Percentiles rank a stretch among this genome's conserved stretches.
Conservation (phyloP, 441 rosid species). For the Aleurites moluccanus region DNA sequence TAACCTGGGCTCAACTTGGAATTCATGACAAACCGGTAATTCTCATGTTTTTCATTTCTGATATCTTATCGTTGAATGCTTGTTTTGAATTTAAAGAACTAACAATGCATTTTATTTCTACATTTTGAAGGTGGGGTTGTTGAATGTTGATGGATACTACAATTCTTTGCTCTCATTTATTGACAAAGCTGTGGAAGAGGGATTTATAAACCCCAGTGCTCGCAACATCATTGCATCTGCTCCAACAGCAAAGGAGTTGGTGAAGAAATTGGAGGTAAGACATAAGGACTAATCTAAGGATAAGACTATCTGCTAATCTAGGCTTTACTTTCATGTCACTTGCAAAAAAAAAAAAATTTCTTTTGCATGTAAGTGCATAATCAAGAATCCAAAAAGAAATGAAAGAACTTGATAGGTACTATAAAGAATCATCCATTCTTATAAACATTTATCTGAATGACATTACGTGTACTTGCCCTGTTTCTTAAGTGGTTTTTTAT, state of each 20-base stretch:
- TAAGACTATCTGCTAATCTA: not conserved
- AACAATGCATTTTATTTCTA: constrained; percentile 17
- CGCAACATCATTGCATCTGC: constrained; percentile 86
- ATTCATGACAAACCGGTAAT: constrained; percentile 95
- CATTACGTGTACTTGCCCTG: too few species aligned
- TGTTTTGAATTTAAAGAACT: constrained; percentile 1
- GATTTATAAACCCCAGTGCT: constrained; percentile 74
- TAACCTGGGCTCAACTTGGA: constrained; percentile 96
- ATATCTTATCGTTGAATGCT: constrained; percentile 3
- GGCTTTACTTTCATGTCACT: not conserved
- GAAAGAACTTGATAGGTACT: not conserved
- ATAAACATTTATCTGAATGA: not conserved
- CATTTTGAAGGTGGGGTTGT: constrained; percentile 72
- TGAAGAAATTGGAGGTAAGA: constrained; percentile 80
- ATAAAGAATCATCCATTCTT: not conserved
- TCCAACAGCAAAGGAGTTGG: constrained; percentile 71
- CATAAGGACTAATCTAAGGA: constrained; percentile 37
- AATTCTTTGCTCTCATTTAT: constrained; percentile 78
- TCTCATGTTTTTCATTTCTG: not conserved
- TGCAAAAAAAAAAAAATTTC: not conserved
- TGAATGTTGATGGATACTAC: constrained; percentile 96
- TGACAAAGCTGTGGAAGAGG: constrained; percentile 96
- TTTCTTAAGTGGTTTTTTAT: not conserved
- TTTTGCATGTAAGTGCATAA: not conserved
- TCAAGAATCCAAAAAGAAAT: not conserved